Conservation (phyloP, 208 protist genomes). For the Wallacemonas sp. region DNA sequence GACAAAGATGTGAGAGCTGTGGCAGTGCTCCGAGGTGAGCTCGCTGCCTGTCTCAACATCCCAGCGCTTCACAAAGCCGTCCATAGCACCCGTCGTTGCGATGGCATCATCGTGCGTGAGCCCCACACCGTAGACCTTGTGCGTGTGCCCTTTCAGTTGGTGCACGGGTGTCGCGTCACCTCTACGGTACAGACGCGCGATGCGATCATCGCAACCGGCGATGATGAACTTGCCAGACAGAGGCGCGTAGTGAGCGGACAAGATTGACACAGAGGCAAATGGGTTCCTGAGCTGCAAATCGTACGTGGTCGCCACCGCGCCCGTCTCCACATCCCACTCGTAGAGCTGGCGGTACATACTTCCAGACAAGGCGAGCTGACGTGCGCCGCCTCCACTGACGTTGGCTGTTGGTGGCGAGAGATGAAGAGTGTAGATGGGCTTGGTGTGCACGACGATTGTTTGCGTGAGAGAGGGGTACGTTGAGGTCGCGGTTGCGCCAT, state of each 20-base stretch:
- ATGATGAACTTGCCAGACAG: slow-evolving; percentile 21
- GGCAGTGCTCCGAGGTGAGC: slow-evolving; percentile 27
- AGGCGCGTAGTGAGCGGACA: slow-evolving; percentile 20
- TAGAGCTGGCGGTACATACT: slow-evolving; percentile 19
- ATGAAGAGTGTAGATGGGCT: slow-evolving; percentile 47
- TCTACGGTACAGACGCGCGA: slow-evolving; percentile 19
- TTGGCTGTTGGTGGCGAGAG: slow-evolving; percentile 21
- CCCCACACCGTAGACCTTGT: slow-evolving; percentile 43
- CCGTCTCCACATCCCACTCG: slow-evolving; percentile 31
- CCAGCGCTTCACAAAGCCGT: slow-evolving; percentile 52
- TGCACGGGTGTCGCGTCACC: neutral
- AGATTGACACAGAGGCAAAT: slow-evolving; percentile 7
- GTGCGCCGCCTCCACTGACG: neutral
- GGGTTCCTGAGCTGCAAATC: slow-evolving; percentile 3
- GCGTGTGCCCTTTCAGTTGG: slow-evolving; percentile 31
- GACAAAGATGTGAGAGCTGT: slow-evolving; percentile 62
- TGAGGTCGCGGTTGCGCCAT: slow-evolving; percentile 2
- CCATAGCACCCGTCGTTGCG: slow-evolving; percentile 60
- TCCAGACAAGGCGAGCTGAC: slow-evolving; percentile 15
- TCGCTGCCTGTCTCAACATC: slow-evolving; percentile 39
- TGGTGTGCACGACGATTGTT: slow-evolving; percentile 30
- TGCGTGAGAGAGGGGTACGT: slow-evolving; percentile 26
- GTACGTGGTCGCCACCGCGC: slow-evolving; percentile 17
- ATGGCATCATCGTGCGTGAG: slow-evolving; percentile 27
- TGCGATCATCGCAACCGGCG: slow-evolving; percentile 22